Evolutionary conservation across 306 rosid species (phyloP), one percentile per base, ranked within the genome.

Genomic region (Cyclanthera cordifolia): DNA sequence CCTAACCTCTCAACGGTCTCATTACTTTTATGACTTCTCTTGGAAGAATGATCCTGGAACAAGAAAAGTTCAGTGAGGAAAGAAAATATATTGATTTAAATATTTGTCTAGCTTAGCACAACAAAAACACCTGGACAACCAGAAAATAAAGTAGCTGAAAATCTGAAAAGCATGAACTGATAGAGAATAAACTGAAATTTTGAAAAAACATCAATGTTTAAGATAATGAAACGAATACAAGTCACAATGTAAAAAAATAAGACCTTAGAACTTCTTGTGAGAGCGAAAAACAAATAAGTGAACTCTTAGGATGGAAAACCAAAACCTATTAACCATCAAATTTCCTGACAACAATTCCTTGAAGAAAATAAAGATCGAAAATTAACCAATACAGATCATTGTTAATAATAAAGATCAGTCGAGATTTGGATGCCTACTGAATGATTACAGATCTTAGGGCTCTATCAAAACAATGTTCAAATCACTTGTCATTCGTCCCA

Each of bases 31-130:
- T 73, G 79, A 55, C 76, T 77, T 30, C 52, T 73, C 79, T 61
- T 74, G 67, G 72, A 70, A 82, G 79, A 78, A 58, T 28, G 30
- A 64, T 75, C 84, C 91, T 85, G 84, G 76, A 83, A 77, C 73
- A 78, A 77, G 53, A 27, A 76, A 49, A 28, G 19, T 67, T 23
- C 6, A 25, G 67, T 45, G 63, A 67, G 74, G 72, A 72, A 66
- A 8, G 1, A 66, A n/a, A 70, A 10, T 12, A 30, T 64, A 64
- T 20, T 11, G 21, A 66, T 66, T 45, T 66, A 15, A 41, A 37
- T 12, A 21, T 43, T 49, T 32, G 81, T 72, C 17, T 72, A 66
- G 24, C 52, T 43, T 45, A 46, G 15, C 71, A 66, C 17, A 21
- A 66, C 20, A 45, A 66, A 25, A 64, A 23, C 53, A 30, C 78